These are phyloP conservation scores for Hypoxylon subgilvum DNA, from an alignment of 495 filamentous ascomycete genomes.

Conservation along the genomic window DNA sequence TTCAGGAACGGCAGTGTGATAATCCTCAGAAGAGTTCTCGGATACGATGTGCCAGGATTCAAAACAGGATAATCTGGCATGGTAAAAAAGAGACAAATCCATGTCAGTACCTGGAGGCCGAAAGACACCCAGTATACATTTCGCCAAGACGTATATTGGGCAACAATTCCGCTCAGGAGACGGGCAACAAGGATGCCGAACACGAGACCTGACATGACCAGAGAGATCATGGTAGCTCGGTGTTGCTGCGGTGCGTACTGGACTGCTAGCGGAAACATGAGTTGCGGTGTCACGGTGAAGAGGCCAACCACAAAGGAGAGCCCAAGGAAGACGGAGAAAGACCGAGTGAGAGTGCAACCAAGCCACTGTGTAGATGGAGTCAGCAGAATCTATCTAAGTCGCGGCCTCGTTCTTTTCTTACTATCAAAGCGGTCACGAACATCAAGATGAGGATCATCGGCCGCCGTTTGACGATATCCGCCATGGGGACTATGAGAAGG, in stretches of 20 bases:
- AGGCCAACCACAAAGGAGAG: constrained; percentile 73
- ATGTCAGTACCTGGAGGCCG: constrained; percentile 73
- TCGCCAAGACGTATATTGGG: constrained; percentile 74
- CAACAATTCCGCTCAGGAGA: constrained; percentile 75
- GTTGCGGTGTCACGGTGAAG: constrained; percentile 84
- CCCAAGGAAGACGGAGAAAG: constrained; percentile 67
- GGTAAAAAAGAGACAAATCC: constrained; percentile 68
- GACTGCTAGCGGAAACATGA: constrained; percentile 83
- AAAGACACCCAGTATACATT: constrained; percentile 82
- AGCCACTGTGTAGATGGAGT: constrained; percentile 60
- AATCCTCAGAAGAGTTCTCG: constrained; percentile 69
- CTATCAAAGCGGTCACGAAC: constrained; percentile 68
- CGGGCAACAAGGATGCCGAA: constrained; percentile 80
- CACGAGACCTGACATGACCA: constrained; percentile 79
- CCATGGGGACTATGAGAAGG: constrained; percentile 77
- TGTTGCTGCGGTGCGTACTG: constrained; percentile 75
- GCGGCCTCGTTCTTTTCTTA: constrained; percentile 42
- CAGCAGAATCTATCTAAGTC: background rate
- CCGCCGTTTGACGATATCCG: constrained; percentile 73
- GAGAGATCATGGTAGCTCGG: constrained; percentile 70
- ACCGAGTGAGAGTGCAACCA: constrained; percentile 70
- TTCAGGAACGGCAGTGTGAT: constrained; percentile 63
- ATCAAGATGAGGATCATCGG: constrained; percentile 72
- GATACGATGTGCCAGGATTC: constrained; percentile 72
- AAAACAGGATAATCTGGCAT: constrained; percentile 83